Evolutionary conservation across 2,329 filamentous ascomycete species (phyloP), one percentile per base, ranked within the genome.

Genomic region (Aspergillus uvarum): DNA sequence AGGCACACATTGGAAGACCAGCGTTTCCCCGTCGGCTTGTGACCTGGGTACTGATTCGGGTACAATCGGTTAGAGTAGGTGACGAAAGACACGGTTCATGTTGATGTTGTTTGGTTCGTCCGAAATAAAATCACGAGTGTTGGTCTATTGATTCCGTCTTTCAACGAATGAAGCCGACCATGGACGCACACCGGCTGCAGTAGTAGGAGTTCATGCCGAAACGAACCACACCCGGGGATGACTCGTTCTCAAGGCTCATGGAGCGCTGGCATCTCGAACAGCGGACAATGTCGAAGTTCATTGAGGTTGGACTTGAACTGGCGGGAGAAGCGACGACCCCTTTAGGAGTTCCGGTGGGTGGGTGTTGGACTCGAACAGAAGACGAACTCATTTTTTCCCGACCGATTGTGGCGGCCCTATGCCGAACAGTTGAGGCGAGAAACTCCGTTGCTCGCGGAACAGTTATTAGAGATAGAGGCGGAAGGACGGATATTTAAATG

Each of bases 151-250:
- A 47, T 26, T 52, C 16, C 12, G 24, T 55, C 32, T 12, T 63
- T 79, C 76, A 78, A 47, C 71, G 68, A 22, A 70, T 71, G 63
- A 78, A 80, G 35, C 78, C 78, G 49, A 80, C 78, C 71, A 79
- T 77, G 16, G 72, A 73, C 22, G 78, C 78, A 62, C 78, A 80
- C 53, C 77, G 76, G 53, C 68, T 74, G 67, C 80, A 82, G 65
- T 82, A 82, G 63, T 81, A 81, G 21, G 77, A 80, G 61, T 81
- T 82, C 71, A 80, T 78, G 56, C 78, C 79, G 66, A 81, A 81
- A 50, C 76, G 77, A 19, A 81, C 76, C 2, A 74, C 74, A 5
- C 73, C 76, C 1, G 72, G 65, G 10, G 73, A 68, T 7, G 75
- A 73, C 7, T 71, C 66, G 44, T 70, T 69, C 26, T 76, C 73